A percentile compares a stretch with the other conserved stretches of the same genome.
These are phyloP conservation scores for Discostella stelligeroides DNA, from an alignment of 108 stramenopile genomes.

Conservation along the genomic window DNA sequence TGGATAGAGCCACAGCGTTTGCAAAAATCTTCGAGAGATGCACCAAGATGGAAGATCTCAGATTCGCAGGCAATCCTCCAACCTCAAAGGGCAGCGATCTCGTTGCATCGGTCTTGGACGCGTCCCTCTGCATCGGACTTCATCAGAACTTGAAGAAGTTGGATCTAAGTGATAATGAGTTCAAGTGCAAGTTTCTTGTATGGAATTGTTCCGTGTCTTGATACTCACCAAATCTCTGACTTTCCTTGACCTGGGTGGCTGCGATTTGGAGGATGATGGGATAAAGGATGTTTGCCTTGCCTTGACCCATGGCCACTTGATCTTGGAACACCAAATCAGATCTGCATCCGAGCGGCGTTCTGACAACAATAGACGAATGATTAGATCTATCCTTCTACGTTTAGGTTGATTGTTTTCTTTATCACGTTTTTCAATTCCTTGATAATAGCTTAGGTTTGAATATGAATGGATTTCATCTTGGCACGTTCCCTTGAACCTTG, in stretches of 20 bases:
- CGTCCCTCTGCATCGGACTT: conserved; percentile 22
- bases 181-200: conserved; percentile 43
- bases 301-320: conserved; percentile 44
- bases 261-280: conserved; percentile 58
- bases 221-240: conserved; percentile 26
- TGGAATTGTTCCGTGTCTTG: conserved; percentile 44
- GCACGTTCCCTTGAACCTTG: too few relatives aligned
- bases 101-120: conserved; percentile 49
- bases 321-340: conserved; percentile 47
- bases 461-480: too few relatives aligned
- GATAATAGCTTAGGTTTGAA: too few relatives aligned
- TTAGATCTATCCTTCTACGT: too few relatives aligned
- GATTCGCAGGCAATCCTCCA: conserved; percentile 53
- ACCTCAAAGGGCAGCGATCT: conserved; percentile 24
- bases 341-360: too few relatives aligned
- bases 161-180: conserved; percentile 55
- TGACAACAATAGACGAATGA: too few relatives aligned
- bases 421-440: too few relatives aligned
- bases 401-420: too few relatives aligned
- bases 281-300: conserved; percentile 53
- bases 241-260: conserved; percentile 52
- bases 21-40: conserved; percentile 51
- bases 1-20: conserved; percentile 40
- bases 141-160: conserved; percentile 41
- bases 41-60: conserved; percentile 46